phyloP scores from a whole-genome alignment of 805 yeast genomes.

The Monosporozyma solicola region DNA sequence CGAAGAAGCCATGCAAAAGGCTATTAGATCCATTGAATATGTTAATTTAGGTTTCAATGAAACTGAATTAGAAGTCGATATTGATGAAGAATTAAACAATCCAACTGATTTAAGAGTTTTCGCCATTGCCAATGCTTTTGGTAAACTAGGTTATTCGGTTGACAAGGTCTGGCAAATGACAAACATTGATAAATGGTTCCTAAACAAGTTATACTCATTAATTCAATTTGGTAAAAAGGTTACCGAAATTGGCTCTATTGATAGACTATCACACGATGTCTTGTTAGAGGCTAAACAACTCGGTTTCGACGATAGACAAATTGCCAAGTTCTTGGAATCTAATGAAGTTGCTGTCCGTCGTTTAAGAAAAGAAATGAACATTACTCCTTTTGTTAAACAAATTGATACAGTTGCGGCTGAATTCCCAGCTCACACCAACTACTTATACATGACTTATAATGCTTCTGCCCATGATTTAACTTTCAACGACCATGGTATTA shows the following conservation, averaged over 20 bases:
- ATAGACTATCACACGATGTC: constrained; percentile 49
- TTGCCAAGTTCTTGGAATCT: constrained; percentile 79
- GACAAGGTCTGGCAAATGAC: constrained; percentile 88
- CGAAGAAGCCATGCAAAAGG: constrained; percentile 97
- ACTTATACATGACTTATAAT: constrained; percentile 88
- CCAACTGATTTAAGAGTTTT: constrained; percentile 97
- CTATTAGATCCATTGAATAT: constrained; percentile 86
- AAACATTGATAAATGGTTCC: constrained; percentile 92
- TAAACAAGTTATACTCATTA: constrained; percentile 72
- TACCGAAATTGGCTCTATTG: constrained; percentile 44
- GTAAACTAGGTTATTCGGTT: constrained; percentile 72
- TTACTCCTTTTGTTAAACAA: constrained; percentile 88
- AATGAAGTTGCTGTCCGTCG: constrained; percentile 91
- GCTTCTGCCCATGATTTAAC: constrained; percentile 79
- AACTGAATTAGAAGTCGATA: constrained; percentile 83
- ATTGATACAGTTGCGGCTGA: constrained; percentile 99
- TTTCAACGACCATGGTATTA: constrained; percentile 88
- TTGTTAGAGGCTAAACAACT: constrained; percentile 87
- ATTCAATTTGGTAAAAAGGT: constrained; percentile 62
- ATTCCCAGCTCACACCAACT: constrained; percentile 94
- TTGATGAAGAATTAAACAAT: constrained; percentile 86
- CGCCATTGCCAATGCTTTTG: constrained; percentile 91
- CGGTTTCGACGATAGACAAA: constrained; percentile 94
- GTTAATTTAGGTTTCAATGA: constrained; percentile 89
- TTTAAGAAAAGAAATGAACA: constrained; percentile 76